A percentile compares a stretch with the other conserved stretches of the same genome.
phyloP scores from a whole-genome alignment of 148 eudicot species.

The Simmondsia chinensis region DNA sequence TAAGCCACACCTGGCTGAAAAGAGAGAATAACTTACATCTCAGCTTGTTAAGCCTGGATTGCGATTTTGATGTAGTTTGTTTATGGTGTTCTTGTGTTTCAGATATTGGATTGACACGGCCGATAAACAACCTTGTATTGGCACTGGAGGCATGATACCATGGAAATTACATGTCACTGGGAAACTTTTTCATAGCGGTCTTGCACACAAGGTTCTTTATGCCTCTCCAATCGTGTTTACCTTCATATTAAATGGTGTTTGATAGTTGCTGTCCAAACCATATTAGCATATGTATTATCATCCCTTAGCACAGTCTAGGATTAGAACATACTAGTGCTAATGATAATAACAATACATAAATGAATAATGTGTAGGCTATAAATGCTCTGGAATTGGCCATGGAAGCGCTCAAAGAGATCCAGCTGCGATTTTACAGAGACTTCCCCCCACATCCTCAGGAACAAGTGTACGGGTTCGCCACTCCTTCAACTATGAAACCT shows the following conservation, averaged over 20 bases:
- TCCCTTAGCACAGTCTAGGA: too few relatives aligned
- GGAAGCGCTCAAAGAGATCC: constrained; percentile 91
- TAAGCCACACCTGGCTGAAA: too few relatives aligned
- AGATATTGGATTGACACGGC: constrained; percentile 99
- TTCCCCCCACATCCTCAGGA: constrained; percentile 84
- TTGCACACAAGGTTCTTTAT: constrained; percentile 82
- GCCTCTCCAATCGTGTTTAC: too few relatives aligned
- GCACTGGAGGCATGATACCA: constrained; percentile 92
- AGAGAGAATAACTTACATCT: too few relatives aligned
- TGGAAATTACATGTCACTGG: constrained; percentile 84
- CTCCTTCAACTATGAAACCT: constrained; percentile 98
- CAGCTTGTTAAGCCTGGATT: too few relatives aligned
- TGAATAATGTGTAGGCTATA: constrained; percentile 46
- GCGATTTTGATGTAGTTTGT: too few relatives aligned
- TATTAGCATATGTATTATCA: too few relatives aligned
- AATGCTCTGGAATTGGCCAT: constrained; percentile 89
- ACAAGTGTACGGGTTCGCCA: constrained; percentile 74
- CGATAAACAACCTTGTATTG: constrained; percentile 99
- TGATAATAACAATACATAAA: too few relatives aligned
- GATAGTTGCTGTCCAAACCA: too few relatives aligned
- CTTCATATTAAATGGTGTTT: too few relatives aligned
- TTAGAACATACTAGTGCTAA: too few relatives aligned
- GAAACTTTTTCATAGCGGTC: constrained; percentile 96
- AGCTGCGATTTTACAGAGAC: constrained; percentile 70
- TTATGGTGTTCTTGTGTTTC: too few relatives aligned